phyloP scores from a whole-genome alignment of 768 basidiomycete genomes.

The Guyanaporus albipodus region DNA sequence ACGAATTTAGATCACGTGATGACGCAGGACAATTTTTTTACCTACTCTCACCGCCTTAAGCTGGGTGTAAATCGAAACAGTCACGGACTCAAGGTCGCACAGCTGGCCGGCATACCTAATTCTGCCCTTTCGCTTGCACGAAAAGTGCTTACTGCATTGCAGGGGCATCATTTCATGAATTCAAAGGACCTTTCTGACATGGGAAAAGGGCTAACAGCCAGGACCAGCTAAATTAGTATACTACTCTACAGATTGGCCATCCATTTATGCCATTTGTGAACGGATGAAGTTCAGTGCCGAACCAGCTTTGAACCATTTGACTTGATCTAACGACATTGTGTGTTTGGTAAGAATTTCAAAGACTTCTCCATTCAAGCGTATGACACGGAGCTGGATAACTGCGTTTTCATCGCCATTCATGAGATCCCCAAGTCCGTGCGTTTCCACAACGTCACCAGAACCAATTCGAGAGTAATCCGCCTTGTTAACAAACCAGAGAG shows the following conservation, averaged over 20 bases:
- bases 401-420: constrained; percentile 43
- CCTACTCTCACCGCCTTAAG: constrained; percentile 76
- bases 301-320: constrained; percentile 86
- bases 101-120: constrained; percentile 78
- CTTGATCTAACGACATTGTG: constrained; percentile 86
- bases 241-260: neutral
- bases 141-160: constrained; percentile 45
- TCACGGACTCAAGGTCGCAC: constrained; percentile 87
- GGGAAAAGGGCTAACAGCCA: constrained; percentile 25
- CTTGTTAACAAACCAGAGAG: constrained; percentile 90
- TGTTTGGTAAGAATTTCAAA: constrained; percentile 76
- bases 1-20: neutral
- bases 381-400: constrained; percentile 57
- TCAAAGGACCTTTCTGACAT: constrained; percentile 31
- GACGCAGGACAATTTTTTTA: constrained; percentile 66
- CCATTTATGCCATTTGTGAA: constrained; percentile 39
- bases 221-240: constrained; percentile 3
- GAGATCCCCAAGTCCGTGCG: constrained; percentile 72
- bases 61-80: constrained; percentile 89
- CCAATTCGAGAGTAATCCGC: constrained; percentile 81
- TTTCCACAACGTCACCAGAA: constrained; percentile 78
- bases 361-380: constrained; percentile 53
- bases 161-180: constrained; percentile 22
- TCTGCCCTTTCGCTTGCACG: constrained; percentile 57
- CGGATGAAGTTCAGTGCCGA: constrained; percentile 90